These are phyloP conservation scores for Iberis pinnata DNA, from an alignment of 345 rosid species.

Conservation along the genomic window DNA sequence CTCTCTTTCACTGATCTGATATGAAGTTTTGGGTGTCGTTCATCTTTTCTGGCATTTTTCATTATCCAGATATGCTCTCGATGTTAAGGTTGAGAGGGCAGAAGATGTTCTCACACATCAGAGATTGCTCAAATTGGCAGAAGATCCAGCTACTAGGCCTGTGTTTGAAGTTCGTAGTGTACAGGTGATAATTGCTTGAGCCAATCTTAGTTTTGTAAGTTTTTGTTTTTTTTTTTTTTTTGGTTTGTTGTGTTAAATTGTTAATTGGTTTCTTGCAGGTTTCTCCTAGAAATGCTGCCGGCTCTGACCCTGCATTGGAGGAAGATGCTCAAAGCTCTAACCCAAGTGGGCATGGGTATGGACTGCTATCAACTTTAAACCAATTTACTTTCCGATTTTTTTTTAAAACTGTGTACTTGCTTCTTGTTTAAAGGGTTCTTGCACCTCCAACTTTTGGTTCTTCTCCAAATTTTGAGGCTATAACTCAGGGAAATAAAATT, in stretches of 20 bases:
- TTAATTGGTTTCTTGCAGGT: slow-evolving; percentile 38
- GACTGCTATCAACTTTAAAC: neutral
- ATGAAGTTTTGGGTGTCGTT: neutral
- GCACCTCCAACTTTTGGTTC: slow-evolving; percentile 98
- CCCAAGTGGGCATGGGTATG: slow-evolving; percentile 51
- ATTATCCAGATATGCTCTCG: slow-evolving; percentile 87
- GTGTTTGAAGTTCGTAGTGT: slow-evolving; percentile 88
- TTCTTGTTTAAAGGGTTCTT: slow-evolving; percentile 29
- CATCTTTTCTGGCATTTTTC: too few species aligned
- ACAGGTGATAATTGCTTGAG: slow-evolving; percentile 39
- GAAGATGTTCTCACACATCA: slow-evolving; percentile 83
- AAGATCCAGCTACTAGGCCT: slow-evolving; percentile 66
- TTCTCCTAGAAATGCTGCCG: slow-evolving; percentile 39
- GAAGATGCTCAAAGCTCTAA: slow-evolving; percentile 76
- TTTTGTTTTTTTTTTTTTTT: too few species aligned
- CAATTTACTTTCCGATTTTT: neutral
- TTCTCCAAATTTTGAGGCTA: slow-evolving; percentile 68
- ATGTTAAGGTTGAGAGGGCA: slow-evolving; percentile 97
- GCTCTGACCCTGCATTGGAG: slow-evolving; percentile 48
- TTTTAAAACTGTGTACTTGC: neutral
- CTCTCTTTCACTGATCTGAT: neutral
- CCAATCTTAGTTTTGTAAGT: neutral
- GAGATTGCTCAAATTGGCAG: slow-evolving; percentile 64
- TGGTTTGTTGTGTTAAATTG: slow-evolving; percentile 5
- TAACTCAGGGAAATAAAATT: slow-evolving; percentile 36